Conservation (phyloP, 2,329 filamentous ascomycete genomes). For the Whalleya microplaca region DNA sequence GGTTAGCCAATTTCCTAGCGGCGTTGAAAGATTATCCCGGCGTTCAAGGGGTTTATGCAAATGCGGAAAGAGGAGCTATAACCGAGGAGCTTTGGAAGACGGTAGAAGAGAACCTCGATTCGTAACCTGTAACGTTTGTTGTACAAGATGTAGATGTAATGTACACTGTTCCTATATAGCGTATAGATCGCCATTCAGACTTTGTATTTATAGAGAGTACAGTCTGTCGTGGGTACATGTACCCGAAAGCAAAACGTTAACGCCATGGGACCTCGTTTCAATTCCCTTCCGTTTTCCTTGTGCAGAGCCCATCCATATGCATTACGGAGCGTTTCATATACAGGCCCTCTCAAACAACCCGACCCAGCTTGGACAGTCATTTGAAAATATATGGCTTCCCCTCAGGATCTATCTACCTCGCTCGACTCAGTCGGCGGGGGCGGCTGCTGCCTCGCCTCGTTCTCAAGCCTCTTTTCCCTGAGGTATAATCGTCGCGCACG, state of each 20-base stretch:
- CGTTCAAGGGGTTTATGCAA: slow-evolving; percentile 80
- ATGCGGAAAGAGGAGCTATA: slow-evolving; percentile 58
- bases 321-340: not conserved
- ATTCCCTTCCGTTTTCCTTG: slow-evolving; percentile 1
- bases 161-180: not conserved
- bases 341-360: too few species aligned
- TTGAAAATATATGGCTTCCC: slow-evolving; percentile 8
- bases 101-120: slow-evolving; percentile 56
- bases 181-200: slow-evolving; percentile 1
- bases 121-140: slow-evolving; percentile 31
- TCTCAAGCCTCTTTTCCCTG: slow-evolving; percentile 65
- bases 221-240: not conserved
- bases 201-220: slow-evolving; percentile 3
- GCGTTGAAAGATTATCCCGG: slow-evolving; percentile 68
- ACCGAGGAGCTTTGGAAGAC: slow-evolving; percentile 58
- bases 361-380: not conserved
- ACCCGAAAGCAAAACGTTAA: not conserved
- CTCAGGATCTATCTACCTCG: slow-evolving; percentile 20
- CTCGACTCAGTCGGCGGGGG: slow-evolving; percentile 24
- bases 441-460: slow-evolving; percentile 39
- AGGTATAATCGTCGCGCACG: slow-evolving; percentile 70
- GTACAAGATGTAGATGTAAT: slow-evolving; percentile 38
- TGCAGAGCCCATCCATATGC: slow-evolving; percentile 9
- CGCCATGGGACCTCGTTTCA: not conserved
- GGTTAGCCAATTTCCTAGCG: slow-evolving; percentile 63